Base-by-base conservation (phyloP, 495 filamentous ascomycete genomes). In the Lophium mytilinum region DNA sequence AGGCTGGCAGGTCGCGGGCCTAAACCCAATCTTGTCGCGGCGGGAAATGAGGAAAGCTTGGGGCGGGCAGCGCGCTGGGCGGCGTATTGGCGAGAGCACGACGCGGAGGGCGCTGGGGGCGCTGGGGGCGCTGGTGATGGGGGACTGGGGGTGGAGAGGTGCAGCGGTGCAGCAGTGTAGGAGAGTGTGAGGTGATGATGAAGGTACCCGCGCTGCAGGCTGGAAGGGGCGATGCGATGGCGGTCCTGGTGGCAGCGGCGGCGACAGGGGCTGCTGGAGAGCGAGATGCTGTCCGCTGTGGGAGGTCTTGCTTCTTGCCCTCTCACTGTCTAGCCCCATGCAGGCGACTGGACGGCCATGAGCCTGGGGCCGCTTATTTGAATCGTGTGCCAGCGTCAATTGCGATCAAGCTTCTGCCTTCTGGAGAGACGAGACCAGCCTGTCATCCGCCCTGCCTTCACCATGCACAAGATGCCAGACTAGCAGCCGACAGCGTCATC, bases 231-330 rank as follows among this genome's bases (percentile, higher is more conserved):
- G 17, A 48, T 8, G 47, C 15, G 17, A 48, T 8, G 50, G 21
- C 17, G 41, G 15, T 53, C 49, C 40, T 53, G 53, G 21, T 35
- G 53, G 24, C 39, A 36, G 47, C 57, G 15, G 18, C 43, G 57
- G 58, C 60, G 61, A 56, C 21, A 19, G 5, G 36, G 48, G 51
- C 33, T 52, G 42, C 43, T n/a, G n/a, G n/a, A 21, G 50, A 39
- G 39, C 48, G 48, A 43, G 58, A 47, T 36, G 17, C 36, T 57
- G 53, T 30, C n/a, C n/a, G n/a, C n/a, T n/a, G n/a, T n/a, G 46
- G 59, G 57, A 47, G 43, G 60, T 58, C 58, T 58, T 58, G 52
- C 51, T 50, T 52, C 24, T 30, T 30, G 24, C 3, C 24, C 24
- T 2, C 24, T 6, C 24, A 3, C 24, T 30, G 24, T 2, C 24